Percentiles rank a stretch among this genome's conserved stretches.
Conservation (phyloP, 1,139 yeast species). For the Hyphopichia pseudoburtonii region DNA sequence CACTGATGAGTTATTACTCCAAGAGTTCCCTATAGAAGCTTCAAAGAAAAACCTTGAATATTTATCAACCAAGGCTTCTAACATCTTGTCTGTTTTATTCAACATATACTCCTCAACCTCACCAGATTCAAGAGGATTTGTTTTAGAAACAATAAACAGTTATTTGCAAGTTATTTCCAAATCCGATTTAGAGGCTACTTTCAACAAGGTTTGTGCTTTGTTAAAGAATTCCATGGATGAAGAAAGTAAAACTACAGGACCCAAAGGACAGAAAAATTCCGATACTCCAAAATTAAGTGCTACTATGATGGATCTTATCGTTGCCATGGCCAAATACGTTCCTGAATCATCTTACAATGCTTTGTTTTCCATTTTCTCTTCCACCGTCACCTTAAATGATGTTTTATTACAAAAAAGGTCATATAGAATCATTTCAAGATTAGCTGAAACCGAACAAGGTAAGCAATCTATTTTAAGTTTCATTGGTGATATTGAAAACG, state of each 20-base stretch:
- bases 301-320: conserved; percentile 89
- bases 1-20: conserved; percentile 55
- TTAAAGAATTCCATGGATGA: conserved; percentile 75
- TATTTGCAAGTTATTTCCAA: conserved; percentile 71
- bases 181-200: conserved; percentile 69
- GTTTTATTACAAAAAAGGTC: conserved; percentile 86
- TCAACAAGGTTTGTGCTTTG: conserved; percentile 80
- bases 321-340: conserved; percentile 81
- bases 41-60: conserved; percentile 61
- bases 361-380: conserved; percentile 72
- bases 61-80: conserved; percentile 65
- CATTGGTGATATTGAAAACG: conserved; percentile 57
- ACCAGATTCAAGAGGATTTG: conserved; percentile 79
- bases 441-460: conserved; percentile 73
- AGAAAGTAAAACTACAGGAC: conserved; percentile 32
- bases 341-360: conserved; percentile 72
- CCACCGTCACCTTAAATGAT: conserved; percentile 57
- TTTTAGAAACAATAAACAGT: conserved; percentile 81
- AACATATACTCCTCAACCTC: conserved; percentile 89
- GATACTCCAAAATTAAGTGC: conserved; percentile 58
- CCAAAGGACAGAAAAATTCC: conserved; percentile 17
- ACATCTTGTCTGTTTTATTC: conserved; percentile 81
- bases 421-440: conserved; percentile 71
- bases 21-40: conserved; percentile 58
- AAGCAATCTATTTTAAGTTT: conserved; percentile 49